These are phyloP conservation scores for Trypanosoma conorhini DNA, from an alignment of 208 protist species.

Conservation along the genomic window DNA sequence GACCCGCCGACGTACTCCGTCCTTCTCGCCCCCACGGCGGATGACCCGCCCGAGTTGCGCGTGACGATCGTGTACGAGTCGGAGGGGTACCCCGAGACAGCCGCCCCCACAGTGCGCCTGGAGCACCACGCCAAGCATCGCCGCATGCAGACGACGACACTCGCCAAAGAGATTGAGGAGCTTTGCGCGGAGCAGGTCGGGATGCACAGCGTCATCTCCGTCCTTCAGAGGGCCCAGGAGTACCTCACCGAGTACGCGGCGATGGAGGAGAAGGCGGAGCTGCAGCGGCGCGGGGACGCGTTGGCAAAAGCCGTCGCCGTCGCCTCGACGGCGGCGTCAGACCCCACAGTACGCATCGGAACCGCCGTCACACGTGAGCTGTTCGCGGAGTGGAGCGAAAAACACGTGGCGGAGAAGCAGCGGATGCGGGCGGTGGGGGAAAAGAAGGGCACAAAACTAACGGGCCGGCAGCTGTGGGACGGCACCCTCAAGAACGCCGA, in stretches of 20 bases:
- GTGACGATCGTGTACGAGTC: conserved; percentile 73
- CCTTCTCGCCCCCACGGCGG: conserved; percentile 53
- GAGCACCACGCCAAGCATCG: conserved; percentile 74
- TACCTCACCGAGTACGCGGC: conserved; percentile 55
- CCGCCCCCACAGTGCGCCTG: conserved; percentile 47
- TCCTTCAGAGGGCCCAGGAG: conserved; percentile 76
- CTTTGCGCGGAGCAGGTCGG: conserved; percentile 76
- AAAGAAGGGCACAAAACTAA: conserved; percentile 68
- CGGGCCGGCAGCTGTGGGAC: conserved; percentile 88
- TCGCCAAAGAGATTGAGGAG: conserved; percentile 58
- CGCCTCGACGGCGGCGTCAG: conserved; percentile 31
- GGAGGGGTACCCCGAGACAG: conserved; percentile 71
- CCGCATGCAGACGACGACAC: conserved; percentile 53
- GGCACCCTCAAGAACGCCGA: conserved; percentile 67
- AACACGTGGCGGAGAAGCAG: conserved; percentile 60
- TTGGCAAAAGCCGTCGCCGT: conserved; percentile 43
- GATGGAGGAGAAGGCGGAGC: conserved; percentile 72
- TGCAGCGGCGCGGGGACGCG: conserved; percentile 65
- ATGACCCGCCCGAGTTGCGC: conserved; percentile 74
- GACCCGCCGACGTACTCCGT: conserved; percentile 86
- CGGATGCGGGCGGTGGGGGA: conserved; percentile 30
- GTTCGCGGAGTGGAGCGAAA: conserved; percentile 79
- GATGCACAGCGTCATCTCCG: conserved; percentile 69
- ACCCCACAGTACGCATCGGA: conserved; percentile 81
- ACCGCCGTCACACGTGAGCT: conserved; percentile 82